These are phyloP conservation scores for Zalaria obscura DNA, from an alignment of 2,329 filamentous ascomycete genomes.

Conservation along the genomic window DNA sequence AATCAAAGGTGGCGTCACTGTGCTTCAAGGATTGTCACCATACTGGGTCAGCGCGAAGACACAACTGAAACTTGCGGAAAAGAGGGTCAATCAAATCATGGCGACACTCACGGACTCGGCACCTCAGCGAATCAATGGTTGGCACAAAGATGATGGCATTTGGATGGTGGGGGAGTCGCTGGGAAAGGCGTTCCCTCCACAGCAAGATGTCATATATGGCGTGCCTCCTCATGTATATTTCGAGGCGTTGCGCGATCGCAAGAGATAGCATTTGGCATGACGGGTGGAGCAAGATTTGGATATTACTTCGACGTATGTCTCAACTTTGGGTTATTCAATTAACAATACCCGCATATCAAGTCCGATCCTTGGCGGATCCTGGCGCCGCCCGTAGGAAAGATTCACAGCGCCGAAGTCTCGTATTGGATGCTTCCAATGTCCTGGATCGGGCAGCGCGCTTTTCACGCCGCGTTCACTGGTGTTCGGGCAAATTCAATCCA, in stretches of 20 bases:
- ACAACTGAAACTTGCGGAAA: slow-evolving; percentile 1
- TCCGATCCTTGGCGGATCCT: too few relatives aligned
- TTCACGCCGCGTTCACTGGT: too few relatives aligned
- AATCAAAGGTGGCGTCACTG: background rate
- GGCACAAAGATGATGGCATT: background rate
- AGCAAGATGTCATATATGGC: slow-evolving; percentile 21
- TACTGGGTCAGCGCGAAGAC: slow-evolving; percentile 3
- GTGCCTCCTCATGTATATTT: slow-evolving; percentile 12
- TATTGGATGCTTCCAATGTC: too few relatives aligned
- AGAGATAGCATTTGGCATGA: too few relatives aligned
- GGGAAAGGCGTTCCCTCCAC: slow-evolving; percentile 13
- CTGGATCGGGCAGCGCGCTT: too few relatives aligned
- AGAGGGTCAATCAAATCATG: slow-evolving; percentile 3
- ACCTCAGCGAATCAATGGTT: background rate
- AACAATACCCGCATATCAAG: too few relatives aligned
- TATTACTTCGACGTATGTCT: too few relatives aligned
- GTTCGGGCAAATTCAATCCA: too few relatives aligned
- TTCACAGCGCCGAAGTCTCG: too few relatives aligned
- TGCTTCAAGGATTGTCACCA: slow-evolving; percentile 1
- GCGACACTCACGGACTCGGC: background rate
- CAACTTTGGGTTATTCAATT: too few relatives aligned
- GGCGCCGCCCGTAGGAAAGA: too few relatives aligned
- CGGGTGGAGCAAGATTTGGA: too few relatives aligned
- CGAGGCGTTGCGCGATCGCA: slow-evolving; percentile 9
- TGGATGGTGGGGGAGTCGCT: slow-evolving; percentile 19